Evolutionary conservation across 495 filamentous ascomycete genomes (phyloP).

Genomic region (Trichodelitschia bisporula): DNA sequence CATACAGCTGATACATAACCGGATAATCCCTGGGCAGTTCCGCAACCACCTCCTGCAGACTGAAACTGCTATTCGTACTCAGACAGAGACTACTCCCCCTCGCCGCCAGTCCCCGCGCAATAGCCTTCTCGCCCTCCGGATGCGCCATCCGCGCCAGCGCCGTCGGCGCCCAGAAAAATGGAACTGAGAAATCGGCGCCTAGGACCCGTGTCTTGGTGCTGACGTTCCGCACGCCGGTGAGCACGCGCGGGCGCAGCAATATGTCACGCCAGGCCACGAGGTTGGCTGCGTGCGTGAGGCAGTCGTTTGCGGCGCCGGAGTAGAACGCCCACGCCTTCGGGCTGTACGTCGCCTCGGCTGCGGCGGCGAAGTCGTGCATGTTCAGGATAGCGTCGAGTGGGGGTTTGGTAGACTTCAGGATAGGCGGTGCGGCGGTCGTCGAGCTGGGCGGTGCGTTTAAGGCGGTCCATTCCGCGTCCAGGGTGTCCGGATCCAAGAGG

Average conservation of each 20-base stretch:
- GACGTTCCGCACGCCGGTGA: slow-evolving; percentile 7
- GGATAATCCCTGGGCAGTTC: slow-evolving; percentile 3
- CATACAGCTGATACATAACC: slow-evolving; percentile 12
- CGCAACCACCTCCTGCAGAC: background rate
- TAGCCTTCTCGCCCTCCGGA: slow-evolving; percentile 5
- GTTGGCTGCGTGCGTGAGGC: slow-evolving; percentile 5
- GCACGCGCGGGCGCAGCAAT: slow-evolving; percentile 7
- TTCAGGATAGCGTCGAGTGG: background rate
- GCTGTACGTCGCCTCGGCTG: slow-evolving; percentile 4
- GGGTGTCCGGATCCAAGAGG: too few species aligned
- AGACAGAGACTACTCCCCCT: background rate
- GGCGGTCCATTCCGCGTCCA: too few species aligned
- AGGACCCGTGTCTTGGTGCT: slow-evolving; percentile 4
- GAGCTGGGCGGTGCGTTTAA: too few species aligned
- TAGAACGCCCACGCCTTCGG: slow-evolving; percentile 7
- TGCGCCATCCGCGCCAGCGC: slow-evolving; percentile 7
- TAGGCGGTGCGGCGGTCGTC: too few species aligned
- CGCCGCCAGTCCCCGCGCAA: slow-evolving; percentile 1
- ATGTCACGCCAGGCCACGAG: slow-evolving; percentile 5
- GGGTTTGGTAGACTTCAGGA: too few species aligned
- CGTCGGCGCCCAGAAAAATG: slow-evolving; percentile 10
- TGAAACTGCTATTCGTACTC: background rate
- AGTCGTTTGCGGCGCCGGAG: slow-evolving; percentile 7
- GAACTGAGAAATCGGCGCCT: slow-evolving; percentile 4
- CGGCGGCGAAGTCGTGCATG: slow-evolving; percentile 11